Base-by-base conservation (phyloP, 495 filamentous ascomycete species). In the Tuber umbilicatum region DNA sequence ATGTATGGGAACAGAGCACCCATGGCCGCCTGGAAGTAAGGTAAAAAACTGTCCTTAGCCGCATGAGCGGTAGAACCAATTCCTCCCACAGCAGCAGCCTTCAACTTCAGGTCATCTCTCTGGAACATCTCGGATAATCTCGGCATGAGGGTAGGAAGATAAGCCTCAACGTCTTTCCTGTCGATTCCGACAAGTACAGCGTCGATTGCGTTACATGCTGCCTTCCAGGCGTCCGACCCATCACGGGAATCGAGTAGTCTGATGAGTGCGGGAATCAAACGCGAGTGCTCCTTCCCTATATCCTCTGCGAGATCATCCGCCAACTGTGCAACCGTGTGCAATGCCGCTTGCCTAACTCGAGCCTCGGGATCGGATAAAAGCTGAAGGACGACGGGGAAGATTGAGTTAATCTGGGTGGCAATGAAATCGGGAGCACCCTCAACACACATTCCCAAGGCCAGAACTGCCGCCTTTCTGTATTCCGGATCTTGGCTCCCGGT, bases 251-350 rank as follows among this genome's bases (percentile, higher is more conserved):
- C 92, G 70, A 97, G 86, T 85, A 97, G 97, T 86, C 92, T 89
- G 82, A 97, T 88, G 1, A 99, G 86, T 37, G 91, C 87, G 23
- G 92, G 91, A 83, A 99, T 91, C 69, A 99, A 87, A 60, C 87
- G 87, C 70, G 90, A 89, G 83, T 98, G 95, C 83, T 94, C 90
- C 60, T 90, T 88, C 73, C 90, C 89, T 76, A 98, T 88, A 80
- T 95, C 93, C 80, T 96, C 93, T 2, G 94, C 90, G 12, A 99
- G 88, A 75, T 99, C 96, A 78, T 98, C 96, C 23, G 94, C 94
- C 45, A 99, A 85, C 71, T 93, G 89, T 73, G 93, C 92, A 71
- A 98, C 90, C 37, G 92, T 90, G 76, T 97, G 89, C 70, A 99
- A 85, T 43, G 95, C 90, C 55, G 94, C 91, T 82, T 94, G 91